Base-by-base conservation (phyloP, 192 early-diverging fungal species). In the Anaeromyces robustus region DNA sequence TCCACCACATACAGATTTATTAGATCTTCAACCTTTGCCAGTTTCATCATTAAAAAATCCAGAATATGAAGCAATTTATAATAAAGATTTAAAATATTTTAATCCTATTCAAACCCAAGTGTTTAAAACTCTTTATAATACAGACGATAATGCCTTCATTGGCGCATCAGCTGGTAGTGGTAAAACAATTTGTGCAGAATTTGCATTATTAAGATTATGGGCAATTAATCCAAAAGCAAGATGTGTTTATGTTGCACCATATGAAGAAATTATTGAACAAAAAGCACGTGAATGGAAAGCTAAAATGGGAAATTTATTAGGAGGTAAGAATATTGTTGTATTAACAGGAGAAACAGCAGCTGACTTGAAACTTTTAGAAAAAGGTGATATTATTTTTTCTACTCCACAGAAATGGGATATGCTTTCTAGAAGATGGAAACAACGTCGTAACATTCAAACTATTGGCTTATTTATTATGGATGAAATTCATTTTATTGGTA, bases 41-140 rank as follows among this genome's bases (percentile, higher is more conserved):
- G 89, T 95, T 13, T 83, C 91, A 30, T 95, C 94, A 26, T 86
- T 97, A 77, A 89, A 92, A 32, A 94, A 94, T 80, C 83, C 88
- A 17, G 92, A 89, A 78, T 94, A 90, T 83, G 96, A 96, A 85
- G 81, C 82, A 5, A 82, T 94, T 0, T 97, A 92, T 81, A 84
- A 81, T 7, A 82, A 84, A 0, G 26, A 77, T 2, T 86, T 93
- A 77, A 83, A 86, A 78, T 86, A 87, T 29, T 97, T 98, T 85
- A 98, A 98, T 83, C 94, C 97, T 18, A 92, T 99, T 59, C 98
- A 99, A 87, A 97, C 97, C 2, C 97, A 98, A 84, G 90, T 92
- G 2, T 98, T 98, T 86, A 93, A 98, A 82, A 84, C 96, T 22
- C 84, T 97, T 37, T 99, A 96, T 84, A 88, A 87, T 37, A 87